Evolutionary conservation across 495 filamentous ascomycete genomes (phyloP), one percentile per base, ranked within the genome.

Genomic region (Penicillium bialowiezense): DNA sequence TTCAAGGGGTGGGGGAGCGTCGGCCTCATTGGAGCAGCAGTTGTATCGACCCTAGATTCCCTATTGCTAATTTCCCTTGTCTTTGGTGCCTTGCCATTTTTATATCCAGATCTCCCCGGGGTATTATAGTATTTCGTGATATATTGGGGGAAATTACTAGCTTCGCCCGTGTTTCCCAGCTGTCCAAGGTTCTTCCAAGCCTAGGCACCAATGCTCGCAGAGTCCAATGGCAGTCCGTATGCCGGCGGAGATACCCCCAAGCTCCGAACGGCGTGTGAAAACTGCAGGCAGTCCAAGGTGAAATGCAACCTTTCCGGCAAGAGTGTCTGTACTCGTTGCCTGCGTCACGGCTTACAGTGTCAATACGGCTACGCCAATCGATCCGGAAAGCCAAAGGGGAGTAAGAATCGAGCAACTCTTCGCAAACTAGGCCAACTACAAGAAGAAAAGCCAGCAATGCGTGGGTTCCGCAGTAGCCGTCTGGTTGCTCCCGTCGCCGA

Each of bases 351-450:
- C n/a, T 50, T 74, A 37, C 63, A 67, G 40, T 75, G 72, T 45
- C 66, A 65, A 51, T 74, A 75, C 44, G 65, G 72, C 24, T 67
- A 70, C 48, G 72, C 72, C 37, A 73, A 73, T 43, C 68, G 72
- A 17, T 73, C 72, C 9, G 72, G 72, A 7, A 75, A 75, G 47
- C 72, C 72, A 14, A 75, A 75, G 47, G 72, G 72, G 7, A 75
- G 70, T 50, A 75, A 75, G 42, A 75, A 75, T 45, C 61, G 70
- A 39, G 67, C 72, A 1, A 75, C 72, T 7, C 50, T 75, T 12
- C 62, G 67, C 51, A 73, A 73, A 34, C 32, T 75, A 18, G 72
- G 70, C 5, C 67, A 72, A 42, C 55, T 75, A 15, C 68, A 70
- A 39, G 64, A 70, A 34, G 60, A 61, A 1, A 67, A 68, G 40